Conservation (phyloP, 2,329 filamentous ascomycete species). For the Claviceps africana region DNA sequence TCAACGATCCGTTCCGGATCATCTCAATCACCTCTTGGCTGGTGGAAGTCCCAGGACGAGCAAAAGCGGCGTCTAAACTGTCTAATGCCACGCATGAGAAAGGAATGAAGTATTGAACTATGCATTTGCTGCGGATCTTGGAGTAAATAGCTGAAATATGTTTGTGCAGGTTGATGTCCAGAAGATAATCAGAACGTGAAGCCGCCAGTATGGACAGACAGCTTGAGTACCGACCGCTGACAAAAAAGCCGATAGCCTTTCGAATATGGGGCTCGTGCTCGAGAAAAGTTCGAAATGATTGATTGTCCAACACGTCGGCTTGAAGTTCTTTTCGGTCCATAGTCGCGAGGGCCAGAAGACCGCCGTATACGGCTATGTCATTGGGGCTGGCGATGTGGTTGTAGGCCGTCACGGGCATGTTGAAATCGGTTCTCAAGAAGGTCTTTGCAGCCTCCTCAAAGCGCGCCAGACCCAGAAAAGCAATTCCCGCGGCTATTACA, state of each 20-base stretch:
- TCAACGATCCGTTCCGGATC: slow-evolving; percentile 58
- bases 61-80: slow-evolving; percentile 67
- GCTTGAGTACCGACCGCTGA: slow-evolving; percentile 74
- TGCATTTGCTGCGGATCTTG: slow-evolving; percentile 75
- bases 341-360: slow-evolving; percentile 75
- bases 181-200: slow-evolving; percentile 73
- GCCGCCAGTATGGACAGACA: slow-evolving; percentile 73
- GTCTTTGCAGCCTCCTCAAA: slow-evolving; percentile 51
- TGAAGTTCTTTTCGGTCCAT: slow-evolving; percentile 73
- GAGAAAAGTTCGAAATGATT: slow-evolving; percentile 69
- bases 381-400: slow-evolving; percentile 66
- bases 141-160: slow-evolving; percentile 60
- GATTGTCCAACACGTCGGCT: slow-evolving; percentile 62
- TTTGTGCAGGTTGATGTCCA: slow-evolving; percentile 72
- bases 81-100: slow-evolving; percentile 77
- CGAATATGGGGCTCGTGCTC: slow-evolving; percentile 91
- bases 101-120: slow-evolving; percentile 81
- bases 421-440: slow-evolving; percentile 54
- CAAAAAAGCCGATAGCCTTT: slow-evolving; percentile 78
- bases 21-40: slow-evolving; percentile 64
- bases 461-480: slow-evolving; percentile 30
- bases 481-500: slow-evolving; percentile 37
- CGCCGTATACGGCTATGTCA: slow-evolving; percentile 85
- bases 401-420: slow-evolving; percentile 36
- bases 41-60: slow-evolving; percentile 44